These are phyloP conservation scores for Aspergillus indologenus DNA, from an alignment of 495 filamentous ascomycete species.

Conservation along the genomic window DNA sequence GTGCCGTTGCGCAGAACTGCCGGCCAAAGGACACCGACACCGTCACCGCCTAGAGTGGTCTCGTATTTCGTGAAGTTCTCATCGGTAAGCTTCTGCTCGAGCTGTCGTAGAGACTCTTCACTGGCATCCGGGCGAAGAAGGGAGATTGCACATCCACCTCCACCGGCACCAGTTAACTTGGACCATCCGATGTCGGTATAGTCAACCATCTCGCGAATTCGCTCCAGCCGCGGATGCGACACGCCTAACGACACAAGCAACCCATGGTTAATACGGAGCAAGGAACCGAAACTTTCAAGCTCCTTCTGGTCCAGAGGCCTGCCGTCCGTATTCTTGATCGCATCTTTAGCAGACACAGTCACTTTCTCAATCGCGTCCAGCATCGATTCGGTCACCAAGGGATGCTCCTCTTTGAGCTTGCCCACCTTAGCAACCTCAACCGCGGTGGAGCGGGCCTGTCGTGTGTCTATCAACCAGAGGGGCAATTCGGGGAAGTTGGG, in stretches of 20 bases:
- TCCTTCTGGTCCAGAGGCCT: conserved; percentile 54
- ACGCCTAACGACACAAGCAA: conserved; percentile 84
- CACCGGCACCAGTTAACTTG: conserved; percentile 92
- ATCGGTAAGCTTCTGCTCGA: conserved; percentile 63
- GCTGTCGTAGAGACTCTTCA: conserved; percentile 48
- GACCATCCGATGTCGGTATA: conserved; percentile 91
- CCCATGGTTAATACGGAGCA: conserved; percentile 91
- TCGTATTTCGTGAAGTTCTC: conserved; percentile 83
- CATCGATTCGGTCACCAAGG: conserved; percentile 69
- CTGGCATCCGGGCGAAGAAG: conserved; percentile 66
- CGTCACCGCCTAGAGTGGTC: conserved; percentile 85
- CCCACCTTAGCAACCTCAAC: conserved; percentile 84
- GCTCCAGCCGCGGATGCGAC: conserved; percentile 88
- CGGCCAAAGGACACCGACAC: conserved; percentile 89
- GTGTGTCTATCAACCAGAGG: conserved; percentile 84
- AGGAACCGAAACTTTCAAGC: conserved; percentile 70
- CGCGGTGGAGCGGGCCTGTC: conserved; percentile 74
- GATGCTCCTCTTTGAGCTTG: conserved; percentile 63
- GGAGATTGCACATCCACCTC: conserved; percentile 92
- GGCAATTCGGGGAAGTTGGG: conserved; percentile 87
- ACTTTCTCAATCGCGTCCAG: conserved; percentile 81
- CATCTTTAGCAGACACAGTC: conserved; percentile 65
- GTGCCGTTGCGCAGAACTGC: conserved; percentile 74
- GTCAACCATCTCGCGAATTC: conserved; percentile 88
- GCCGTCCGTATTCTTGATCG: conserved; percentile 65